phyloP scores from a whole-genome alignment of 352 stramenopile genomes.

The Pythium scleroteichum region DNA sequence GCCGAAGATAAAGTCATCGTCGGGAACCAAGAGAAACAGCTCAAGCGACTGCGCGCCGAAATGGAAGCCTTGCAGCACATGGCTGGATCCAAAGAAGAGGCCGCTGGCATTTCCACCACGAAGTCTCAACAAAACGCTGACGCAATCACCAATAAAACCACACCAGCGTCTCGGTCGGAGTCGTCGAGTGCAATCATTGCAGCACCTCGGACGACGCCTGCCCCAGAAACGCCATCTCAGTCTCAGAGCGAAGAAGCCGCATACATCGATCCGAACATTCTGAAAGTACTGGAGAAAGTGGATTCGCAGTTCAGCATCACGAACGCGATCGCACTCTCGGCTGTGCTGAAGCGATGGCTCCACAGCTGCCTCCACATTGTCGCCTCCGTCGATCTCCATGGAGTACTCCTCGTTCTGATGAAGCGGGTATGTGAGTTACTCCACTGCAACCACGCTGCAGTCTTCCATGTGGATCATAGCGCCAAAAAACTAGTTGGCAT shows the following conservation, averaged over 20 bases:
- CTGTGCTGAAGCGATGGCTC: slow-evolving; percentile 75
- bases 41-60: slow-evolving; percentile 68
- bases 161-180: background rate
- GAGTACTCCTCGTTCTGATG: slow-evolving; percentile 23
- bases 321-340: slow-evolving; percentile 67
- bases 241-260: slow-evolving; percentile 47
- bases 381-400: slow-evolving; percentile 37
- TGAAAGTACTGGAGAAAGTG: slow-evolving; percentile 82
- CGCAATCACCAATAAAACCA: background rate
- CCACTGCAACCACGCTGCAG: slow-evolving; percentile 67
- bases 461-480: slow-evolving; percentile 61
- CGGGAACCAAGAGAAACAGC: slow-evolving; percentile 60
- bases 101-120: background rate
- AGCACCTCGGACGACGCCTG: background rate
- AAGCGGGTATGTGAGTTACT: slow-evolving; percentile 62
- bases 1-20: slow-evolving; percentile 57
- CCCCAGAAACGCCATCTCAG: background rate
- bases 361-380: slow-evolving; percentile 65
- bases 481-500: slow-evolving; percentile 36
- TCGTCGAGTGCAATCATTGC: background rate
- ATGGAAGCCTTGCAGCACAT: slow-evolving; percentile 81
- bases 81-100: slow-evolving; percentile 40
- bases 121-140: slow-evolving; percentile 16
- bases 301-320: slow-evolving; percentile 86
- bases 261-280: slow-evolving; percentile 79